A percentile compares a stretch with the other conserved stretches of the same genome.
Evolutionary conservation across 495 filamentous ascomycete genomes (phyloP).

Genomic region (Lasiosphaeria ovina): DNA sequence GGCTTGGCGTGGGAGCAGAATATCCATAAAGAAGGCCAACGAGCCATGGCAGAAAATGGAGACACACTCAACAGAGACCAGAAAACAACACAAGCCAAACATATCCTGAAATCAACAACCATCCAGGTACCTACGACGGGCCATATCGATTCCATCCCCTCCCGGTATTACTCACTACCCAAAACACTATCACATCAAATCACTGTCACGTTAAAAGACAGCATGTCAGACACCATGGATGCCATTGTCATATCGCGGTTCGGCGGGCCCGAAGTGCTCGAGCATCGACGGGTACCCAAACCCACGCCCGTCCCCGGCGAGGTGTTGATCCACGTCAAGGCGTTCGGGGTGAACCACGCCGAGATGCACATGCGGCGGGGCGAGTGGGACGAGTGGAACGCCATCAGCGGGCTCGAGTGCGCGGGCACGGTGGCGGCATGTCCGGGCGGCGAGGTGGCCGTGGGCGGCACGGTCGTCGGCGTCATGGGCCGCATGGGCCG

Average conservation of each 20-base stretch:
- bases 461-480: conserved; percentile 38
- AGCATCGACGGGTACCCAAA: conserved; percentile 33
- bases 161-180: no score
- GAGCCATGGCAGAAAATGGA: no score
- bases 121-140: no score
- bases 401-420: conserved; percentile 48
- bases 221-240: conserved; percentile 34
- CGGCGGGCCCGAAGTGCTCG: conserved; percentile 39
- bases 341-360: conserved; percentile 52
- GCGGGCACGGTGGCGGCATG: conserved; percentile 43
- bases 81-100: no score
- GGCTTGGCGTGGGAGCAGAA: no score
- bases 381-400: conserved; percentile 49
- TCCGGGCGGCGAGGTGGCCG: conserved; percentile 34
- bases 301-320: conserved; percentile 33
- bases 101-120: no score
- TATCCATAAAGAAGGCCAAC: no score
- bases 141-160: no score
- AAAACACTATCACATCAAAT: no score
- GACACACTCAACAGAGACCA: no score
- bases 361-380: conserved; percentile 52
- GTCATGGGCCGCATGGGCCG: conserved; percentile 49
- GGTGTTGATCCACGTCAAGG: conserved; percentile 40
- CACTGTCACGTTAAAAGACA: background rate
- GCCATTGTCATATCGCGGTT: conserved; percentile 44